Base-by-base conservation (phyloP, 371 early-diverging fungal species). In the Cladochytrium tenue region DNA sequence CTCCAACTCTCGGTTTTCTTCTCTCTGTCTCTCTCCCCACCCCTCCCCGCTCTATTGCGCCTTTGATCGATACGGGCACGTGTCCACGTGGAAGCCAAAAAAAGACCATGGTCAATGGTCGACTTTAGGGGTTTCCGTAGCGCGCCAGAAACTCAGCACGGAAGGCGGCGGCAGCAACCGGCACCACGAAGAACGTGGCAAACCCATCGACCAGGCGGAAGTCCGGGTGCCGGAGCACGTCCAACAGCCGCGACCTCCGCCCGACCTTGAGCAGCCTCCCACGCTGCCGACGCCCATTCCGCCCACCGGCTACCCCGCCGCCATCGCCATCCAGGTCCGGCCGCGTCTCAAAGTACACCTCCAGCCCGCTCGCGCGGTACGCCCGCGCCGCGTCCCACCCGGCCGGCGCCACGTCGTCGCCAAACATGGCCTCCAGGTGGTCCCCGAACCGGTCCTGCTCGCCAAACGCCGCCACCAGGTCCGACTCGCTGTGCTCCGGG, bases 401-500 rank as follows among this genome's bases (percentile, higher is more conserved):
- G 10, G 82, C 72, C n/a, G 67, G 55, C 31, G 68, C 57, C 13
- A 90, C 89, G 10, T 88, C 85, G 31, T 91, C 84, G 52, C 86
- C 90, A 73, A 96, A 91, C 77, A 98, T 92, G 51, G 88, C 76
- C 50, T 86, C 83, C 32, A 98, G 69, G 71, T 95, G 95, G 63
- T 93, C 95, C 52, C 77, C 67, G 67, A 98, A 91, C 25, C 93
- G 87, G 64, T 86, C 81, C 17, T 82, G 76, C 75, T 97, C 97
- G 74, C 93, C 82, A 69, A 94, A 95, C 27, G 83, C 78, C 64
- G 89, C 86, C 58, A 98, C 92, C 65, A 93, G 88, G 73, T 98
- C 98, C 2, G 92, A 91, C 70, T 97, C 90, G 66, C 89, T 89
- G 73, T 88, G 83, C 74, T 97, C 96, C 28, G 98, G 98, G 76